Evolutionary conservation across 1,284 basidiomycete species (phyloP), one percentile per base, ranked within the genome.

Genomic region (Entoloma clypeatum): DNA sequence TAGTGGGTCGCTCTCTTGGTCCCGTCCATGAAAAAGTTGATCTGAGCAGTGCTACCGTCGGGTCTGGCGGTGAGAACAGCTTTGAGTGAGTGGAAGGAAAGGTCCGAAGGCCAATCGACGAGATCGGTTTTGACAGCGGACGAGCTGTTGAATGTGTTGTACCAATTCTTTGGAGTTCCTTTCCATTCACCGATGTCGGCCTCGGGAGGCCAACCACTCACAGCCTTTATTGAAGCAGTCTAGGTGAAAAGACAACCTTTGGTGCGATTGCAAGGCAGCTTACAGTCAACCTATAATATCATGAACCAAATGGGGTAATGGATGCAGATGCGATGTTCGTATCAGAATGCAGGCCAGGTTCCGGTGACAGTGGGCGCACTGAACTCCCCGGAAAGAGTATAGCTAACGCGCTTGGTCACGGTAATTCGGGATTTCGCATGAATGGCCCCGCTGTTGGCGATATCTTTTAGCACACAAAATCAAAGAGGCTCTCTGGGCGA

Each of bases 261-360:
- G 17, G 36, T 11, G 19, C 32, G 2, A 5, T 19, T 10, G 8
- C 14, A 13, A 32, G 5, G 21, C 27, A 18, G 37, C 44, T 32
- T 38, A 63, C 64, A 29, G 62, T 67, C 41, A 64, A 44, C 63
- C 61, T 62, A 18, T 26, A 28, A 14, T 32, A 9, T 27, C 21
- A 41, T 21, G 5, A 25, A 28, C 9, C n/a, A 25, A 7, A n/a
- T 17, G 33, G 34, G 32, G 35, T 26, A 34, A 44, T 19, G 17
- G 11, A 16, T 8, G 16, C 29, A 10, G 24, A 40, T 17, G n/a
- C 26, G 13, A 13, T 3, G 5, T 5, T 39, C 44, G 40, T 41
- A 59, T 66, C 68, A 70, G 45, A 70, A 70, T 13, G 69, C 68
- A 36, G 69, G 69, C 68, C 68, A 70, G 2, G 68, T 68, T 32